These are phyloP conservation scores for Globisporangium cederbergense DNA, from an alignment of 352 stramenopile species.

Conservation along the genomic window DNA sequence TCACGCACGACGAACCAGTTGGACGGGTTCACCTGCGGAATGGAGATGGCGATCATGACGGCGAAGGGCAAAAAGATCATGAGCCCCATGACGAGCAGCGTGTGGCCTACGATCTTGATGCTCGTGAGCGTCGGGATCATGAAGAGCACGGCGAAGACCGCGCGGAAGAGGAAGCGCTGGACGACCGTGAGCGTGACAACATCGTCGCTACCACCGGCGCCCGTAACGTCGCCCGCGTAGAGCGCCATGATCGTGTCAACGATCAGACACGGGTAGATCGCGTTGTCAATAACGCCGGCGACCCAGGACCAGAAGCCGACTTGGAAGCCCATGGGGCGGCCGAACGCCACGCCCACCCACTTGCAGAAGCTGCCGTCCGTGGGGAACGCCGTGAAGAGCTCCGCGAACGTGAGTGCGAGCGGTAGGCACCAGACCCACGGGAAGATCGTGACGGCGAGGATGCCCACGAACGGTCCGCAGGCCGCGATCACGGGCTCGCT, in stretches of 20 bases:
- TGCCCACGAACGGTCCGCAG: slow-evolving; percentile 61
- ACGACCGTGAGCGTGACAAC: slow-evolving; percentile 15
- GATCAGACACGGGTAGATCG: slow-evolving; percentile 82
- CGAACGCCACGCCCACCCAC: slow-evolving; percentile 79
- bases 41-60: slow-evolving; percentile 43
- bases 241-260: slow-evolving; percentile 65
- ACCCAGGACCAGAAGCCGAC: slow-evolving; percentile 85
- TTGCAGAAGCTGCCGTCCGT: slow-evolving; percentile 79
- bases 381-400: slow-evolving; percentile 79
- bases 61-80: slow-evolving; percentile 71
- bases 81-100: slow-evolving; percentile 54
- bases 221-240: slow-evolving; percentile 22
- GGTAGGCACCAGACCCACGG: slow-evolving; percentile 71
- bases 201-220: slow-evolving; percentile 9
- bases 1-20: slow-evolving; percentile 71
- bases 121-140: slow-evolving; percentile 69
- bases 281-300: slow-evolving; percentile 77
- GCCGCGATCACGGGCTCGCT: slow-evolving; percentile 59
- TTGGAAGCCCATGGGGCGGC: slow-evolving; percentile 82
- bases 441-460: slow-evolving; percentile 63
- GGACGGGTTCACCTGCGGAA: slow-evolving; percentile 55
- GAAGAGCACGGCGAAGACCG: slow-evolving; percentile 55
- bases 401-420: slow-evolving; percentile 63
- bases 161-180: slow-evolving; percentile 43
- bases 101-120: slow-evolving; percentile 70